Percentiles rank a stretch among this genome's conserved stretches.
phyloP scores from a whole-genome alignment of 805 yeast genomes.

The Zygotorulaspora florentina region DNA sequence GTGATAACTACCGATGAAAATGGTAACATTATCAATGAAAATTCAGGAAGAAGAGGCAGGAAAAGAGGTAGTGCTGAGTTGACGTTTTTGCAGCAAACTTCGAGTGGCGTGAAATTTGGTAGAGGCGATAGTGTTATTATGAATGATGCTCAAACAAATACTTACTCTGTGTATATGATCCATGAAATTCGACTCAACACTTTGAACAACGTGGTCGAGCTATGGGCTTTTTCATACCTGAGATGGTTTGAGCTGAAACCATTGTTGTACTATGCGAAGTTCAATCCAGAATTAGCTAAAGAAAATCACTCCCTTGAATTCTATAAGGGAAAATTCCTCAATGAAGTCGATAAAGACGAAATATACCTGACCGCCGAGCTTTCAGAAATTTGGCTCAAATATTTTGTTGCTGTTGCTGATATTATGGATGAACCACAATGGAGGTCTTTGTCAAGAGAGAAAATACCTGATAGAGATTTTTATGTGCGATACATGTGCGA shows the following conservation, averaged over 20 bases:
- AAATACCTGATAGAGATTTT: constrained; percentile 33
- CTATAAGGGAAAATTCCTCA: constrained; percentile 17
- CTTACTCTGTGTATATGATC: constrained; percentile 44
- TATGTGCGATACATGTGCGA: constrained; percentile 36
- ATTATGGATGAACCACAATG: constrained; percentile 41
- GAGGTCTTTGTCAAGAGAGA: constrained; percentile 35
- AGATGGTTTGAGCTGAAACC: constrained; percentile 40
- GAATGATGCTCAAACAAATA: constrained; percentile 33
- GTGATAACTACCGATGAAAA: constrained; percentile 27
- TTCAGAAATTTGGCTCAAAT: constrained; percentile 41
- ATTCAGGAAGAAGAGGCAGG: constrained; percentile 22
- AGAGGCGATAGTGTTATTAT: constrained; percentile 53
- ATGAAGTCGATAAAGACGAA: constrained; percentile 40
- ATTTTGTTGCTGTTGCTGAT: constrained; percentile 43
- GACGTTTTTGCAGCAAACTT: constrained; percentile 37
- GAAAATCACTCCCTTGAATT: constrained; percentile 14
- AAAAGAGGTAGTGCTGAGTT: constrained; percentile 20
- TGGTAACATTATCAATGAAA: constrained; percentile 23
- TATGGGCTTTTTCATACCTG: constrained; percentile 48
- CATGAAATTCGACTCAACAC: constrained; percentile 51
- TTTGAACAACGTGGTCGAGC: constrained; percentile 42
- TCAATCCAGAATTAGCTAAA: constrained; percentile 22
- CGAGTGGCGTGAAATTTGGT: constrained; percentile 46
- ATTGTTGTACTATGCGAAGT: constrained; percentile 26
- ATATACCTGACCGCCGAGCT: constrained; percentile 51